These are phyloP conservation scores for Cystobasidium tubakii DNA, from an alignment of 768 basidiomycete species.

Conservation along the genomic window DNA sequence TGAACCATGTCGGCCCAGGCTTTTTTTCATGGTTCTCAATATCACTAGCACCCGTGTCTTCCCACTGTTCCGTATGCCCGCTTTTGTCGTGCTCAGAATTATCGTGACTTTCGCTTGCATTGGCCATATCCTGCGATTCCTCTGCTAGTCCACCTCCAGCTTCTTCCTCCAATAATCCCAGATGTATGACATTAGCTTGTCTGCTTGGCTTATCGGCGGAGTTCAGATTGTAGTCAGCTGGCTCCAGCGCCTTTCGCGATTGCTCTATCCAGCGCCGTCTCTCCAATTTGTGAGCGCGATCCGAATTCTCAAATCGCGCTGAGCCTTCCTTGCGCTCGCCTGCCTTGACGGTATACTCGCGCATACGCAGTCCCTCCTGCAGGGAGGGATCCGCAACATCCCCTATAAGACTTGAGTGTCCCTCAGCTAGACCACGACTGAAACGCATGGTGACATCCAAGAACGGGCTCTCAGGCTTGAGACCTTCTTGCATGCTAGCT, in stretches of 20 bases:
- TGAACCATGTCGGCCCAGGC: conserved; percentile 4
- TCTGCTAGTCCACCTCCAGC: conserved; percentile 7
- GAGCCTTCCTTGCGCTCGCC: conserved; percentile 21
- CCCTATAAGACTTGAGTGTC: conserved; percentile 1
- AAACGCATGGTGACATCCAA: conserved; percentile 16
- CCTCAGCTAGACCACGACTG: conserved; percentile 17
- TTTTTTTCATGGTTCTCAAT: not conserved
- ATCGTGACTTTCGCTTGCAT: not conserved
- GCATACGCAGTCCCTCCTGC: conserved; percentile 14
- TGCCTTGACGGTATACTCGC: conserved; percentile 26
- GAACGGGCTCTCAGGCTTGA: not conserved
- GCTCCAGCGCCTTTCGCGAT: not conserved
- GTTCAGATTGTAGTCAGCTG: not conserved
- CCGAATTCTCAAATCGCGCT: conserved; percentile 8
- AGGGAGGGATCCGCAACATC: conserved; percentile 29
- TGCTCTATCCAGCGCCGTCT: not conserved
- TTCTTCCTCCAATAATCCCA: conserved; percentile 8
- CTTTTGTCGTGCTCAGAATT: not conserved
- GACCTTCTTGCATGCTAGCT: not conserved
- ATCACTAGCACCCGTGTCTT: not conserved
- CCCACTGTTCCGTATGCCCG: not conserved
- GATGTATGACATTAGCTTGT: not conserved
- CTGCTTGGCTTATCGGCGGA: not conserved
- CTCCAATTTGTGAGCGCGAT: not conserved
- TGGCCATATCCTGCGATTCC: not conserved